Conservation (phyloP, 1,284 basidiomycete species). For the Sporisorium scitamineum region DNA sequence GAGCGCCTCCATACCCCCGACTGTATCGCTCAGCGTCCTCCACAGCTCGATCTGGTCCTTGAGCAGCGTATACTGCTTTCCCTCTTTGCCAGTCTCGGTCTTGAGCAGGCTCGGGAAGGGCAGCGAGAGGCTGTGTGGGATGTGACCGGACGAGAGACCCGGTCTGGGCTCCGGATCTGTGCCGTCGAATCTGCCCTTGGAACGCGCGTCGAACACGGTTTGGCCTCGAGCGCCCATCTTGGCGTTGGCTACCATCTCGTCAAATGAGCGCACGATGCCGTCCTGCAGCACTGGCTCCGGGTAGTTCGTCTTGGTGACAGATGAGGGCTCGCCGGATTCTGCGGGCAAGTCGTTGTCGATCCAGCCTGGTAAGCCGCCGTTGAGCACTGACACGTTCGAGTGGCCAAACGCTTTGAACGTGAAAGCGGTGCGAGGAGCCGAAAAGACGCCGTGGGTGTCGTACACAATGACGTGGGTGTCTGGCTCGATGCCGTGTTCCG, state of each 20-base stretch:
- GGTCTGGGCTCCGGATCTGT: conserved; percentile 88
- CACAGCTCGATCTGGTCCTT: conserved; percentile 66
- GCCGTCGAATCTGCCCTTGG: conserved; percentile 80
- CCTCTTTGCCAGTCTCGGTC: conserved; percentile 69
- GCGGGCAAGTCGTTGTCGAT: conserved; percentile 40
- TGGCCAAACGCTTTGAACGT: conserved; percentile 65
- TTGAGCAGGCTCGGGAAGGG: conserved; percentile 85
- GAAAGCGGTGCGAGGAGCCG: conserved; percentile 58
- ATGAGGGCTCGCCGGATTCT: conserved; percentile 42
- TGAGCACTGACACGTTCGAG: conserved; percentile 58
- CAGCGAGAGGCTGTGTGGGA: conserved; percentile 85
- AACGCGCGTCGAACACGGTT: conserved; percentile 87
- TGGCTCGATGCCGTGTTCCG: conserved; percentile 79
- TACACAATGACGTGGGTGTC: conserved; percentile 89
- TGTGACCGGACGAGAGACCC: conserved; percentile 89
- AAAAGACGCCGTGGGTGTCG: conserved; percentile 69
- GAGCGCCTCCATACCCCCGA: conserved; percentile 71
- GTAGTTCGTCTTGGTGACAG: conserved; percentile 39
- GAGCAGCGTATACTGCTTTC: conserved; percentile 57
- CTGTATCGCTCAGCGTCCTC: conserved; percentile 75
- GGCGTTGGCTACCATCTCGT: conserved; percentile 83
- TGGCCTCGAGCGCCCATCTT: conserved; percentile 74
- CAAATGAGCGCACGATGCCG: conserved; percentile 78
- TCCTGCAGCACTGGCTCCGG: conserved; percentile 74
- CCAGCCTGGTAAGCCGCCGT: conserved; percentile 67